phyloP scores from a whole-genome alignment of 164 flowering plant genomes.

The Dillenia turbinata region DNA sequence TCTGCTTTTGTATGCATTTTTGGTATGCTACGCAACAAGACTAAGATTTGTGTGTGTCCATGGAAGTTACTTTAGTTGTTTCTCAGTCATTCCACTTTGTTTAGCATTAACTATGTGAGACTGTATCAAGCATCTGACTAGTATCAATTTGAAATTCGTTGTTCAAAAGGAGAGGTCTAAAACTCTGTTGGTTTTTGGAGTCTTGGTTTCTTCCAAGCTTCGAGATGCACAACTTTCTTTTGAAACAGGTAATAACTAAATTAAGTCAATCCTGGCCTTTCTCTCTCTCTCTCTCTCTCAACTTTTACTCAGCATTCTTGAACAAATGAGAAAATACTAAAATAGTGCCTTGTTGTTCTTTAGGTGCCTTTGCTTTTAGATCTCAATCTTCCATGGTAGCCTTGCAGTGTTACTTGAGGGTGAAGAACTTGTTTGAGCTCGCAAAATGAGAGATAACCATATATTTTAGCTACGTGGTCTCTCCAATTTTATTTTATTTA shows the following conservation, averaged over 20 bases:
- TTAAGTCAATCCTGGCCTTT: not conserved
- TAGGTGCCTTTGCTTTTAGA: not conserved
- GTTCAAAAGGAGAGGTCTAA: constrained; percentile 60
- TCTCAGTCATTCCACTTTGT: not conserved
- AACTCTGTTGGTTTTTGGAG: constrained; percentile 72
- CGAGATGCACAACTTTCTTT: constrained; percentile 77
- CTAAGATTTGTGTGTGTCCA: no score
- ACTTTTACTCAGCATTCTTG: not conserved
- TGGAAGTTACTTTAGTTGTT: not conserved
- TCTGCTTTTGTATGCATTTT: not conserved
- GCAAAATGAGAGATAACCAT: no score
- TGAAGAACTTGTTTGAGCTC: no score
- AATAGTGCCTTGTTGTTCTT: not conserved
- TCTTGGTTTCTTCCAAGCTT: constrained; percentile 86
- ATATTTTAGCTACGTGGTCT: no score
- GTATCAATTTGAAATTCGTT: not conserved
- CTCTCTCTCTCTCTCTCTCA: not conserved
- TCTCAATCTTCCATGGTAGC: no score
- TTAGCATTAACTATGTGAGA: not conserved
- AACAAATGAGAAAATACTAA: constrained; percentile 9
- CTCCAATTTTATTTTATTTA: no score
- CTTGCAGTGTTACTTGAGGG: no score
- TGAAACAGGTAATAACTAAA: constrained; percentile 56
- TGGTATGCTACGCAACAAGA: no score
- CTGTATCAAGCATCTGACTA: not conserved